phyloP scores from a whole-genome alignment of 2,329 filamentous ascomycete genomes.

The Didymella lethalis region DNA sequence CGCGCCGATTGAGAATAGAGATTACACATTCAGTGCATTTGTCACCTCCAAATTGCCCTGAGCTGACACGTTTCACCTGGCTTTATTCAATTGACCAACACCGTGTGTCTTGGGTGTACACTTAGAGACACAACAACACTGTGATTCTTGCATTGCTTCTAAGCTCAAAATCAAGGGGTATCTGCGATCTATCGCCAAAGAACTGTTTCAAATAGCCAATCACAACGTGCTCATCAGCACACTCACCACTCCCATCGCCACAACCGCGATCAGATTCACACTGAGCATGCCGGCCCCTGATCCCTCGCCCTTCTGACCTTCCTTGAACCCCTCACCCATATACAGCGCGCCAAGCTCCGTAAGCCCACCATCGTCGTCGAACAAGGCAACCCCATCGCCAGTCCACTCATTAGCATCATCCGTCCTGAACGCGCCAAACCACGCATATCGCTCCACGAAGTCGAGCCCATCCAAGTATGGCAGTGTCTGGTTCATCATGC shows the following conservation, averaged over 20 bases:
- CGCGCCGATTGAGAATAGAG: too few relatives aligned
- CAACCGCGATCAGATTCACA: conserved; percentile 18
- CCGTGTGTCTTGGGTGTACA: too few relatives aligned
- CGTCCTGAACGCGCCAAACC: conserved; percentile 47
- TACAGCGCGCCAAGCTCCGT: conserved; percentile 46
- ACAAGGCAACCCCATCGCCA: conserved; percentile 46
- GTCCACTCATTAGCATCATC: conserved; percentile 49
- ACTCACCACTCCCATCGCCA: conserved; percentile 13
- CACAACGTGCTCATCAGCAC: conserved; percentile 11
- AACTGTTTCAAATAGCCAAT: background rate
- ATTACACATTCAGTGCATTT: too few relatives aligned
- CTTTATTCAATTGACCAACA: too few relatives aligned
- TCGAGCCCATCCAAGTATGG: conserved; percentile 72
- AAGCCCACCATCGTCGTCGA: conserved; percentile 42
- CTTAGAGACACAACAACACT: too few relatives aligned
- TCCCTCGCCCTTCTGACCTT: conserved; percentile 44
- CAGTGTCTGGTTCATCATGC: conserved; percentile 73
- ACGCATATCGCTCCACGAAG: conserved; percentile 52
- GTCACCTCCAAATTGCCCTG: too few relatives aligned
- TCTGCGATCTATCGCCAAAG: too few relatives aligned
- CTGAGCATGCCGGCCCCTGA: conserved; percentile 6
- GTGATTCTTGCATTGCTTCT: background rate
- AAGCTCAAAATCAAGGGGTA: conserved; percentile 6
- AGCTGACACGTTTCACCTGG: too few relatives aligned
- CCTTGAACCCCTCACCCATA: conserved; percentile 40